A percentile compares a stretch with the other conserved stretches of the same genome.
These are phyloP conservation scores for Protomyces pachydermus DNA, from an alignment of 1,139 yeast genomes.

Conservation along the genomic window DNA sequence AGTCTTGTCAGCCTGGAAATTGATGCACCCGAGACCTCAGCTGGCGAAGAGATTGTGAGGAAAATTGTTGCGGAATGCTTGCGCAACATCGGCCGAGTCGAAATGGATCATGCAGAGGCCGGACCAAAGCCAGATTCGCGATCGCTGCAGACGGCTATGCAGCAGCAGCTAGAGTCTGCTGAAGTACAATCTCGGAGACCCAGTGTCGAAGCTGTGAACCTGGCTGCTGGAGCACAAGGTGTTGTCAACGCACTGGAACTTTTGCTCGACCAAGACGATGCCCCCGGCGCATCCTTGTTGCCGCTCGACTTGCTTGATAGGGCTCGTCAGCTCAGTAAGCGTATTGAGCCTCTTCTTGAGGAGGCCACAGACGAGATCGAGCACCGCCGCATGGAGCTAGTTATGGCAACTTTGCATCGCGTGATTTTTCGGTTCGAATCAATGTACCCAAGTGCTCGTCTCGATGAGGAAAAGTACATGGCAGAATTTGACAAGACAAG, in stretches of 20 bases:
- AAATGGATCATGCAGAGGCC: not conserved
- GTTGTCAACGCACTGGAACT: conserved; percentile 20
- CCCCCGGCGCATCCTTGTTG: conserved; percentile 1
- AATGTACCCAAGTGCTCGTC: conserved; percentile 3
- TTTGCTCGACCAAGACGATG: conserved; percentile 4
- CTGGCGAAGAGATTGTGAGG: conserved; percentile 4
- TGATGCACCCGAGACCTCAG: conserved; percentile 1
- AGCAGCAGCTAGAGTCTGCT: not conserved
- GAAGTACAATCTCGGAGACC: not conserved
- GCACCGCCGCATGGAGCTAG: conserved; percentile 6
- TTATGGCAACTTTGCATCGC: conserved; percentile 10
- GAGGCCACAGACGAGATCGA: conserved; percentile 9
- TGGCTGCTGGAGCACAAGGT: conserved; percentile 13
- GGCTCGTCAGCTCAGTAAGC: conserved; percentile 14
- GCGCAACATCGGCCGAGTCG: conserved; percentile 9
- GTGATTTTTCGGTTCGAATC: conserved; percentile 16
- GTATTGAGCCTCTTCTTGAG: conserved; percentile 18
- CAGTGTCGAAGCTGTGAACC: conserved; percentile 1
- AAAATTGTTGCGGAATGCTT: conserved; percentile 15
- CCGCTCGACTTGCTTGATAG: conserved; percentile 13
- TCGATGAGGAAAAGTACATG: not conserved
- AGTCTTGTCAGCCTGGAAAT: conserved; percentile 16
- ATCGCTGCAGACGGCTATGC: not conserved
- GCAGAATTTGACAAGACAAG: not conserved
- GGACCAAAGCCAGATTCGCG: not conserved